Evolutionary conservation across 495 filamentous ascomycete genomes (phyloP).

Genomic region (Apodospora peruviana): DNA sequence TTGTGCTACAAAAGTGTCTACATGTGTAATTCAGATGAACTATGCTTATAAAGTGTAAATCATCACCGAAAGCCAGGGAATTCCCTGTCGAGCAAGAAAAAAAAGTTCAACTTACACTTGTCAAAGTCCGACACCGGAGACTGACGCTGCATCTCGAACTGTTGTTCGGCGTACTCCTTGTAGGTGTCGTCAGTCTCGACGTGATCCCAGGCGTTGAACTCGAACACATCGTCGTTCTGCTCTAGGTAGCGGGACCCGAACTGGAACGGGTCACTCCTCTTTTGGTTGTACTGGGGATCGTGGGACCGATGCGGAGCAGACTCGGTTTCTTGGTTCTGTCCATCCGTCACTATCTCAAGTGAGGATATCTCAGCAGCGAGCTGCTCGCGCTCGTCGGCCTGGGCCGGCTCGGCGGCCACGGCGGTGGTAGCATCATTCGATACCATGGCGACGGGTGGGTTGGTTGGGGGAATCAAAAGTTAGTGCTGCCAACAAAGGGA

Average conservation of each 20-base stretch:
- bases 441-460: constrained; percentile 19
- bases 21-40: constrained; percentile 53
- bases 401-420: neutral
- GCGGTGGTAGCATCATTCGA: constrained; percentile 10
- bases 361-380: constrained; percentile 23
- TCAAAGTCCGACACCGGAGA: constrained; percentile 85
- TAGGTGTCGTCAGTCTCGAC: constrained; percentile 83
- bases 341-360: constrained; percentile 21
- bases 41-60: constrained; percentile 53
- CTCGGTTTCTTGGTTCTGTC: constrained; percentile 6
- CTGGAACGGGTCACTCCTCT: constrained; percentile 85
- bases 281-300: constrained; percentile 58
- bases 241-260: constrained; percentile 87
- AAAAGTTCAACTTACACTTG: constrained; percentile 46
- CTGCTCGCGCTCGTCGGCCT: constrained; percentile 10
- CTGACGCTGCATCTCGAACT: constrained; percentile 75
- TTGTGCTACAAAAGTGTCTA: constrained; percentile 47
- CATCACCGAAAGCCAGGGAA: constrained; percentile 40
- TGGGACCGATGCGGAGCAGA: constrained; percentile 48
- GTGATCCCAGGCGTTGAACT: constrained; percentile 98
- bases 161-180: constrained; percentile 70
- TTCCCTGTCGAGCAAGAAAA: constrained; percentile 3
- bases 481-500: constrained; percentile 11
- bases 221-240: constrained; percentile 78
- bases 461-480: constrained; percentile 1